Conservation (phyloP, 2,329 filamentous ascomycete species). For the Chaetothyriales sp. region DNA sequence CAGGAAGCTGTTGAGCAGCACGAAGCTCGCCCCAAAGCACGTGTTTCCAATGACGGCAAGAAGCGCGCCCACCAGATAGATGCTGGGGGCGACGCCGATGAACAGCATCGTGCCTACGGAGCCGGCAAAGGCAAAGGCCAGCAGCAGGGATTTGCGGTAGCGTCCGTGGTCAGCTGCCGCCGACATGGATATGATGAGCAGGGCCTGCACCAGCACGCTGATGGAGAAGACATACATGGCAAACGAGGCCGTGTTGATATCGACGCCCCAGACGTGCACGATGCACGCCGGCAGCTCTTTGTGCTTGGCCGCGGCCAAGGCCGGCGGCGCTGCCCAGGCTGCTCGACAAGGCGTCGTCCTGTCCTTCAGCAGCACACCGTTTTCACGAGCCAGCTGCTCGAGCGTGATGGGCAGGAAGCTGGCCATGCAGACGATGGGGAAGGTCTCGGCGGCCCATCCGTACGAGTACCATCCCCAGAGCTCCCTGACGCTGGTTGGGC, state of each 20-base stretch:
- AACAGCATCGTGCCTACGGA: slow-evolving; percentile 78
- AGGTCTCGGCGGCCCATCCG: slow-evolving; percentile 90
- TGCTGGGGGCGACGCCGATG: slow-evolving; percentile 57
- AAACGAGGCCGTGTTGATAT: slow-evolving; percentile 92
- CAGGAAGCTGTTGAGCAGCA: slow-evolving; percentile 87
- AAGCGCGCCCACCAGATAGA: slow-evolving; percentile 69
- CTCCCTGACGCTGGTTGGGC: slow-evolving; percentile 79
- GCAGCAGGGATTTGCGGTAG: slow-evolving; percentile 75
- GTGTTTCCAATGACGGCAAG: slow-evolving; percentile 86
- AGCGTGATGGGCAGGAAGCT: slow-evolving; percentile 89
- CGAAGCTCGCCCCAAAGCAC: slow-evolving; percentile 87
- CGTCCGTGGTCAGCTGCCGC: slow-evolving; percentile 88
- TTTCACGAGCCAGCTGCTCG: slow-evolving; percentile 83
- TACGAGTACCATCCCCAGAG: slow-evolving; percentile 92
- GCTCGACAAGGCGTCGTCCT: slow-evolving; percentile 59
- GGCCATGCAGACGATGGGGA: slow-evolving; percentile 79
- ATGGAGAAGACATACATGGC: slow-evolving; percentile 97
- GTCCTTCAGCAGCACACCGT: slow-evolving; percentile 73
- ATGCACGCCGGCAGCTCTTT: slow-evolving; percentile 43
- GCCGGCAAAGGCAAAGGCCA: slow-evolving; percentile 73
- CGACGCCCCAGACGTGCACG: slow-evolving; percentile 63
- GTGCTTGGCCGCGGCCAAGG: slow-evolving; percentile 9
- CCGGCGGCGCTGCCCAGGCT: slow-evolving; percentile 34
- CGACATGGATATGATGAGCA: slow-evolving; percentile 91
- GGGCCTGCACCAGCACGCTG: slow-evolving; percentile 74